phyloP scores from a whole-genome alignment of 768 basidiomycete species.

The Panaeolus cyanescens region DNA sequence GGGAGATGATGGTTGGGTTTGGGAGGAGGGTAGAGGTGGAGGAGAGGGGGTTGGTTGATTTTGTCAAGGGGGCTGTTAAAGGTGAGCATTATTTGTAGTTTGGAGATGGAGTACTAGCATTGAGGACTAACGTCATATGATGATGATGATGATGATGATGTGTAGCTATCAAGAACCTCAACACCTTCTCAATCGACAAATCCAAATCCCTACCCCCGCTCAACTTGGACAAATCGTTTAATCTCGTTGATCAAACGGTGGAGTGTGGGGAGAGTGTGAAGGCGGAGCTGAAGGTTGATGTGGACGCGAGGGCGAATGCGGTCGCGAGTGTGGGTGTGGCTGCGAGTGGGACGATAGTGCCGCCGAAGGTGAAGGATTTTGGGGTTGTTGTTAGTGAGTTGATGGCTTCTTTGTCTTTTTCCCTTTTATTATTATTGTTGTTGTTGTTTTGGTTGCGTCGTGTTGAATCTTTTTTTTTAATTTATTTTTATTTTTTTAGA shows the following conservation, averaged over 20 bases:
- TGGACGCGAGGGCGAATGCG: conserved; percentile 33
- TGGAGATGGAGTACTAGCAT: no score
- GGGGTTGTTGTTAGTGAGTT: conserved; percentile 34
- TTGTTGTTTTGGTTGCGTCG: no score
- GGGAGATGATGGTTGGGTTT: conserved; percentile 13
- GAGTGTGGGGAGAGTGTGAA: conserved; percentile 24
- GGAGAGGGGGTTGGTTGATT: conserved; percentile 27
- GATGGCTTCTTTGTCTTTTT: no score
- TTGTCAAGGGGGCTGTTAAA: conserved; percentile 27
- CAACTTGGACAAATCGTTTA: conserved; percentile 30
- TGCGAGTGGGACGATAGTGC: conserved; percentile 45
- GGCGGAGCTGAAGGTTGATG: conserved; percentile 27
- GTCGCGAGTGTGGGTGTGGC: conserved; percentile 39
- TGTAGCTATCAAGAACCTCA: conserved; percentile 23
- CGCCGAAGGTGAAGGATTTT: conserved; percentile 40
- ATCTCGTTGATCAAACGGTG: conserved; percentile 30
- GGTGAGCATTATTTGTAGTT: no score
- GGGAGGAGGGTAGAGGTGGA: conserved; percentile 15
- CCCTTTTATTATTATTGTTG: background rate
- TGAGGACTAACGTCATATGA: no score
- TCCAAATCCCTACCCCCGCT: conserved; percentile 30
- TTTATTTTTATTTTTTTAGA: conserved; percentile 23
- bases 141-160: no score
- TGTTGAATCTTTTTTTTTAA: no score
- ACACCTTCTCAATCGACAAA: conserved; percentile 33